Conservation (phyloP, 179 eudicot species). For the Pouteria campechiana region DNA sequence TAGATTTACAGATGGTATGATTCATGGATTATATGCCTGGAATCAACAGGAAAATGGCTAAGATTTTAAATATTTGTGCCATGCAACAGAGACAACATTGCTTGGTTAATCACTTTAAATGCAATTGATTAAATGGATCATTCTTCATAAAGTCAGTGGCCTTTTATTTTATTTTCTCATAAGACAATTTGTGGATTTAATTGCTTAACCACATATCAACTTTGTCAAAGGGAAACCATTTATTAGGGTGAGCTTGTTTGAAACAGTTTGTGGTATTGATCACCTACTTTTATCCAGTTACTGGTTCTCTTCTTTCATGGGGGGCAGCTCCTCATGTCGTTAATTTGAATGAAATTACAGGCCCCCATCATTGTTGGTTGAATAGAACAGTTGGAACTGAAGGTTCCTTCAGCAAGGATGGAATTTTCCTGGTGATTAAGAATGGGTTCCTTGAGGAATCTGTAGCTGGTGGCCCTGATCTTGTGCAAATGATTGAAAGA, state of each 20-base stretch:
- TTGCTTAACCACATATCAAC: neutral
- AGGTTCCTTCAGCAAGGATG: constrained; percentile 23
- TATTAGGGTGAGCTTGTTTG: neutral
- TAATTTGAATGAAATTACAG: constrained; percentile 23
- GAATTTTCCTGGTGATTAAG: constrained; percentile 43
- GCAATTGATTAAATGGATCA: too few relatives aligned
- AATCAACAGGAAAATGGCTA: too few relatives aligned
- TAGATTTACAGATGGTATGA: too few relatives aligned
- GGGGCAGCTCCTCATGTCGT: neutral
- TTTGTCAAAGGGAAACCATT: neutral
- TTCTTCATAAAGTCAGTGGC: too few relatives aligned
- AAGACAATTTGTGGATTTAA: neutral
- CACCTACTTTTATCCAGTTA: neutral
- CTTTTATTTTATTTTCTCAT: too few relatives aligned
- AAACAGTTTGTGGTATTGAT: neutral
- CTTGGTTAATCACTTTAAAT: too few relatives aligned
- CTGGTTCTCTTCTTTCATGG: neutral
- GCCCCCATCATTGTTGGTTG: constrained; percentile 69
- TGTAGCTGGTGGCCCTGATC: constrained; percentile 14
- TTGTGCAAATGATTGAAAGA: constrained; percentile 34
- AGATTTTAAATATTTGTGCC: too few relatives aligned
- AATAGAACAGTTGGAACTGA: constrained; percentile 32
- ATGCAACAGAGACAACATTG: too few relatives aligned
- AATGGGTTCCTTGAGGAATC: constrained; percentile 37
- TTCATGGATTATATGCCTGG: too few relatives aligned